Base-by-base conservation (phyloP, 306 rosid genomes). In the Prunus dulcis region DNA sequence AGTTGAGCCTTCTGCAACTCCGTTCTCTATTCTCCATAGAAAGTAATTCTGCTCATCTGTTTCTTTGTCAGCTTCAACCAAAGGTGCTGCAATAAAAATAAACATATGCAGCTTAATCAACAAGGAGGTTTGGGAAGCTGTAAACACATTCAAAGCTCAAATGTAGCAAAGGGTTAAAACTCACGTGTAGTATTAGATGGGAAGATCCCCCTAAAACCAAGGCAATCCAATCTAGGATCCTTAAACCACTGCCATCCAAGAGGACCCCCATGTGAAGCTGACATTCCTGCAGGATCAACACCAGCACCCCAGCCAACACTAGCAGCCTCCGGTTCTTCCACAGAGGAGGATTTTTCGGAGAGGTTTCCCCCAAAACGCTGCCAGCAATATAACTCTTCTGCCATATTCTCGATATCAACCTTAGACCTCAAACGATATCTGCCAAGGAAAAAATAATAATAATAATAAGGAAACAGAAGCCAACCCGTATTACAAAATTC, bases 361-460 rank as follows among this genome's bases (percentile, higher is more conserved):
- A 87, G 80, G 47, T 84, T 80, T 78, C 78, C 74, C 76, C 95
- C 93, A 80, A 78, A 95, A 27, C 87, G 84, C 84, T 95, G 98
- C 98, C 98, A 95, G 82, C 98, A 95, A 32, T 84, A 82, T 81
- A 87, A 92, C 20, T 89, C 90, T 25, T 74, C 77, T 22, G 89
- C 80, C 64, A 92, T 84, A 83, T 90, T 82, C 67, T 95, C 97
- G 84, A 92, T 95, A 79, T 92, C 97, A 83, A 95, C 97, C 93
- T 95, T 92, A 41, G 98, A 85, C 89, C 98, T 92, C 87, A 95
- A 69, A 19, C 98, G 90, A 74, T 92, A 95, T 79, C 97, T 95
- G 86, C 73, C 43, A 38, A 38, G 43, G 43, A 38, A 38, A 32
- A 34, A 18, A 8, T 27, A 4, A 19, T 60, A 20, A 19, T 60